A percentile compares a stretch with the other conserved stretches of the same genome.
These are phyloP conservation scores for Choanephora cucurbitarum DNA, from an alignment of 371 early-diverging fungal species.

Conservation along the genomic window DNA sequence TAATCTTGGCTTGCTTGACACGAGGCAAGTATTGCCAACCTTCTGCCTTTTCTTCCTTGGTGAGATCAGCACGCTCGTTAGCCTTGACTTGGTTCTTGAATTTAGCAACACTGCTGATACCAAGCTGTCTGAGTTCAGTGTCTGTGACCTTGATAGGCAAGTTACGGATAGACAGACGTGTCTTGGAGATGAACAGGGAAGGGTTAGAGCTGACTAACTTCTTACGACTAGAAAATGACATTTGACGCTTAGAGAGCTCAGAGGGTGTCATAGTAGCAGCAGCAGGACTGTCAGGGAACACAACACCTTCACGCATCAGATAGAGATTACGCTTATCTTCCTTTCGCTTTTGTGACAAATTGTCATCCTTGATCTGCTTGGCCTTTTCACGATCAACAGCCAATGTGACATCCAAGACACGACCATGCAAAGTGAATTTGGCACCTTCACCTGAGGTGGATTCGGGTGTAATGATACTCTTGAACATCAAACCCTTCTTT, in stretches of 20 bases:
- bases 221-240: conserved; percentile 78
- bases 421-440: conserved; percentile 77
- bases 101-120: conserved; percentile 63
- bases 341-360: conserved; percentile 59
- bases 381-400: conserved; percentile 82
- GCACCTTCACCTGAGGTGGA: conserved; percentile 56
- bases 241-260: conserved; percentile 78
- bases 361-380: conserved; percentile 62
- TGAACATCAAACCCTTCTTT: conserved; percentile 57
- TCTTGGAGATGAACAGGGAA: conserved; percentile 84
- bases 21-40: conserved; percentile 73
- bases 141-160: conserved; percentile 79
- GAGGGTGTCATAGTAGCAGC: conserved; percentile 69
- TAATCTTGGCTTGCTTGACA: conserved; percentile 83
- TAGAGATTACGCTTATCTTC: conserved; percentile 86
- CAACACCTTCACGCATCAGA: conserved; percentile 74
- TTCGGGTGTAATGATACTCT: conserved; percentile 72
- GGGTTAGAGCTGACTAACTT: conserved; percentile 80
- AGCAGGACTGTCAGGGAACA: conserved; percentile 85
- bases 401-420: conserved; percentile 77
- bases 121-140: conserved; percentile 63
- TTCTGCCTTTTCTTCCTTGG: conserved; percentile 69
- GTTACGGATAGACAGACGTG: conserved; percentile 87
- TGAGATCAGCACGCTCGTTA: conserved; percentile 65
- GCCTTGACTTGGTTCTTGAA: conserved; percentile 84